Percentiles rank a stretch among this genome's conserved stretches.
Evolutionary conservation across 1,284 basidiomycete genomes (phyloP).

Genomic region (Naganishia liquefaciens): DNA sequence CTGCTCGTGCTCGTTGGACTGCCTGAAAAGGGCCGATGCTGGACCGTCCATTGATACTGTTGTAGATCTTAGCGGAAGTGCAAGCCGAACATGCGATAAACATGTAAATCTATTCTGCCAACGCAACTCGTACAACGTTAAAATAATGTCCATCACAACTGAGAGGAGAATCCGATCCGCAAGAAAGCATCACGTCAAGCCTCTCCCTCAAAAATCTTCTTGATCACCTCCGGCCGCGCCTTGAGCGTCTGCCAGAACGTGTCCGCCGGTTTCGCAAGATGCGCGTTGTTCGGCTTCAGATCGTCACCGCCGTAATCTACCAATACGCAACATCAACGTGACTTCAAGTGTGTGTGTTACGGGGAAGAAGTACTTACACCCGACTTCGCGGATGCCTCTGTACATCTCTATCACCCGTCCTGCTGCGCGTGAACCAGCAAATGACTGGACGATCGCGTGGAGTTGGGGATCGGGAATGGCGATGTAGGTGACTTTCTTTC

Average conservation of each 20-base stretch:
- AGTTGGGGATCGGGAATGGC: conserved; percentile 1
- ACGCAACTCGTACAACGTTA: background rate
- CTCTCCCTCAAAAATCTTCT: background rate
- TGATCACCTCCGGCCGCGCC: conserved; percentile 6
- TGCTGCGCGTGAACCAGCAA: background rate
- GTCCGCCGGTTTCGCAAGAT: background rate
- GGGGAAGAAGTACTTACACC: background rate
- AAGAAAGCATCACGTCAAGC: background rate
- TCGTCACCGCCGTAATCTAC: conserved; percentile 14
- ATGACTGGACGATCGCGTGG: background rate
- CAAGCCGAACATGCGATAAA: conserved; percentile 1
- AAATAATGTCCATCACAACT: background rate
- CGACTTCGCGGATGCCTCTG: conserved; percentile 8
- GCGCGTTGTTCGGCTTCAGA: background rate
- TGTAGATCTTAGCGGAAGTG: conserved; percentile 6
- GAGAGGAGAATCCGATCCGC: background rate
- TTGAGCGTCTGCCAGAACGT: background rate
- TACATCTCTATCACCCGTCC: conserved; percentile 11
- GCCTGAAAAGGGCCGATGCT: background rate
- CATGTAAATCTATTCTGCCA: background rate
- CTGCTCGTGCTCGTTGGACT: conserved; percentile 1
- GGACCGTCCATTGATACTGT: background rate
- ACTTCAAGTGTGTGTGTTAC: background rate
- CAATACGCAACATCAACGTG: background rate
- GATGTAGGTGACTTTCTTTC: conserved; percentile 2